Evolutionary conservation across 495 filamentous ascomycete genomes (phyloP).

Genomic region (Amphirosellinia nigrospora): DNA sequence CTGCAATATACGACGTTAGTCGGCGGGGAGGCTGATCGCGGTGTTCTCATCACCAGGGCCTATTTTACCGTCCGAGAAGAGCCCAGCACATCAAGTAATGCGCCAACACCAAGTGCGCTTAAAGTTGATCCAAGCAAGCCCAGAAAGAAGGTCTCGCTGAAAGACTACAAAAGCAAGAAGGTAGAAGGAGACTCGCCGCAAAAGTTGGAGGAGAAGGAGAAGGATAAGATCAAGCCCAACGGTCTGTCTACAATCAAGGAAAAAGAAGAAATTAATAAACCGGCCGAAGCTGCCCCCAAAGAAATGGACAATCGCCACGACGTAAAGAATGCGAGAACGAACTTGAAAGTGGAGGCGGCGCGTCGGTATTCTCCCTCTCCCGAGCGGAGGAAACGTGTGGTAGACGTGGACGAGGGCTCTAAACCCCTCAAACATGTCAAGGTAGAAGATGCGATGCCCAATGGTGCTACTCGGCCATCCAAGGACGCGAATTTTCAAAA

Average conservation of each 20-base stretch:
- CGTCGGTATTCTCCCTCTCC: slow-evolving; percentile 39
- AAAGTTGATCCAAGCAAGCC: slow-evolving; percentile 50
- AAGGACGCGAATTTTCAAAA: slow-evolving; percentile 36
- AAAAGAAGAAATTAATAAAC: slow-evolving; percentile 32
- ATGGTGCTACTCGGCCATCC: slow-evolving; percentile 32
- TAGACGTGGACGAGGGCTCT: slow-evolving; percentile 44
- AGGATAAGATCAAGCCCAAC: slow-evolving; percentile 21
- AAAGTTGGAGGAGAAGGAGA: slow-evolving; percentile 28
- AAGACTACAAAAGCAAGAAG: slow-evolving; percentile 54
- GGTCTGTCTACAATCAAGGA: slow-evolving; percentile 26
- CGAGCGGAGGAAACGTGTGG: slow-evolving; percentile 46
- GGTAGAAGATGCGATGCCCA: slow-evolving; percentile 38
- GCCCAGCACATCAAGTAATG: slow-evolving; percentile 31
- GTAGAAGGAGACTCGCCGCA: slow-evolving; percentile 47
- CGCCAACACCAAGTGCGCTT: slow-evolving; percentile 32
- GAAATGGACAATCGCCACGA: slow-evolving; percentile 39
- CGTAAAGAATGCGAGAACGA: slow-evolving; percentile 25
- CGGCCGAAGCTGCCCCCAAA: slow-evolving; percentile 23
- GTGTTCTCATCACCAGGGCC: slow-evolving; percentile 51
- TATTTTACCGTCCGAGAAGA: slow-evolving; percentile 53
- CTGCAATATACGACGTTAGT: slow-evolving; percentile 54
- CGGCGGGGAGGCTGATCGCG: slow-evolving; percentile 50
- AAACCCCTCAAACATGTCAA: slow-evolving; percentile 48
- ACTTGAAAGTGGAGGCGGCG: slow-evolving; percentile 38
- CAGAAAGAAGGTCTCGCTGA: slow-evolving; percentile 51